phyloP scores from a whole-genome alignment of 1,284 basidiomycete genomes.

The Mycena citricolor region DNA sequence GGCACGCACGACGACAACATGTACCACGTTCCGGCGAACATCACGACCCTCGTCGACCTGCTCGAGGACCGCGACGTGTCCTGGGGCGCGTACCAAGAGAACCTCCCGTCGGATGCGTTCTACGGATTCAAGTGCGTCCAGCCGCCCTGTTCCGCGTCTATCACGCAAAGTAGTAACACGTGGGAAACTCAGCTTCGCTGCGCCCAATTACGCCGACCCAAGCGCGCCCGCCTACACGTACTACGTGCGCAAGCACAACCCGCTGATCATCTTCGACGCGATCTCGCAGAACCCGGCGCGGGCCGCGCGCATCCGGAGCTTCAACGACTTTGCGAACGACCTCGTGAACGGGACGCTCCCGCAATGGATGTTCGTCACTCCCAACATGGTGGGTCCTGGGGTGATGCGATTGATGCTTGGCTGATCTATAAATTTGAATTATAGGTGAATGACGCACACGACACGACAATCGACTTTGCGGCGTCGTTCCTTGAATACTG shows the following conservation, averaged over 20 bases:
- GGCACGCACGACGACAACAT: conserved; percentile 48
- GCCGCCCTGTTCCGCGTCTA: background rate
- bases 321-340: conserved; percentile 60
- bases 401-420: background rate
- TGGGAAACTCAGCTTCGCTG: conserved; percentile 28
- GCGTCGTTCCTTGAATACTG: conserved; percentile 53
- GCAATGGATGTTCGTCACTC: conserved; percentile 66
- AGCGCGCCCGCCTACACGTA: conserved; percentile 42
- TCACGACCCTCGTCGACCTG: conserved; percentile 62
- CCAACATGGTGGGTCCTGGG: conserved; percentile 42
- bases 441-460: conserved; percentile 50
- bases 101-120: conserved; percentile 58
- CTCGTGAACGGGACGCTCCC: conserved; percentile 51
- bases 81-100: conserved; percentile 60
- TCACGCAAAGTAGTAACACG: background rate
- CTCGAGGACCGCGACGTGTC: conserved; percentile 59
- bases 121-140: conserved; percentile 35
- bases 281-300: conserved; percentile 45
- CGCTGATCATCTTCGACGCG: conserved; percentile 44
- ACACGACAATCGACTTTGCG: conserved; percentile 55
- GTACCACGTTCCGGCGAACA: conserved; percentile 34
- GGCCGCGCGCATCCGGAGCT: conserved; percentile 56
- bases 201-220: conserved; percentile 46
- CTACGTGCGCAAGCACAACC: conserved; percentile 64
- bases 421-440: background rate